Evolutionary conservation across 495 filamentous ascomycete genomes (phyloP), one percentile per base, ranked within the genome.

Genomic region (Aspergillus saccharolyticus): DNA sequence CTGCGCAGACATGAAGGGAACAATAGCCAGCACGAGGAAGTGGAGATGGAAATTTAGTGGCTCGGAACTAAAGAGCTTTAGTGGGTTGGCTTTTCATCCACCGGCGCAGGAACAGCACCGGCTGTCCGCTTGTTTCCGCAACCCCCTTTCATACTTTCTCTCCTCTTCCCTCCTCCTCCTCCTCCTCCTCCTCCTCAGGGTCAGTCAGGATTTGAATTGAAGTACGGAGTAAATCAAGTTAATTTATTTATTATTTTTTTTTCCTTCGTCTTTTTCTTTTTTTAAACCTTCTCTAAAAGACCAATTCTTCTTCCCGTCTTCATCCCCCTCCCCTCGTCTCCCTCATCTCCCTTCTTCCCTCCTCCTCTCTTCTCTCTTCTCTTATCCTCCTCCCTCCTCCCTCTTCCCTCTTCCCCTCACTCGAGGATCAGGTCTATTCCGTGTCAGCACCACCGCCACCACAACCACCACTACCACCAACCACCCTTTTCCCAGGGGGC

Each of bases 41-140:
- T 39, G 33, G 33, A 39, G 33, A 28, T 39, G 33, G 33, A 15
- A 15, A 10, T 6, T 39, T 39, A 39, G 33, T 39, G 33, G 6
- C 33, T 9, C 33, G 33, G 33, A 39, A 39, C 33, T 39, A 39
- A 39, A 39, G 33, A 39, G 33, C 33, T 39, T 28, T 50, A n/a
- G 16, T 50, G 15, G 28, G 46, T n/a, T 20, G 17, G 19, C 15
- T 15, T 48, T 48, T 18, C 10, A 21, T 16, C 50, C 57, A 52
- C 59, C 39, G 51, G 56, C 59, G 54, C 59, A 65, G 56, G 63
- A 62, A 65, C 59, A 39, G 12, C 19, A 59, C 54, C 59, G 51
- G 56, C 59, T 28, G 28, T 54, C 42, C 50, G 48, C 51, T 55
- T n/a, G n/a, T n/a, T 44, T 61, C 53, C 55, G 44, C 49, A 30